A percentile compares a stretch with the other conserved stretches of the same genome.
Conservation (phyloP, 768 basidiomycete genomes). For the Phanerochaete sordida region DNA sequence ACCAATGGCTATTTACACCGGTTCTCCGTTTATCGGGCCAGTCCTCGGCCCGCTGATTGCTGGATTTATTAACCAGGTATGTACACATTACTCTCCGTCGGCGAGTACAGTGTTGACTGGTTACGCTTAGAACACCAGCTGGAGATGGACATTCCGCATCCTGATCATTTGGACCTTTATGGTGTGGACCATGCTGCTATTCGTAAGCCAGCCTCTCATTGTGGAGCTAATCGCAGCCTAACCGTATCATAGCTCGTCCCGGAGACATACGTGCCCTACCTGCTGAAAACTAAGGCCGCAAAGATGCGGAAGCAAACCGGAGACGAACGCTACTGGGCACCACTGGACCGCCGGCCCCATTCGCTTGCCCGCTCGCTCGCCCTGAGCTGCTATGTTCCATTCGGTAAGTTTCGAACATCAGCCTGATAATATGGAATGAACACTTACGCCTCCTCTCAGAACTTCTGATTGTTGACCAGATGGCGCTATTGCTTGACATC, state of each 20-base stretch:
- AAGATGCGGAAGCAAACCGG: slow-evolving; percentile 58
- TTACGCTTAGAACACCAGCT: slow-evolving; percentile 37
- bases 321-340: slow-evolving; percentile 51
- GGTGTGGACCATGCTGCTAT: slow-evolving; percentile 46
- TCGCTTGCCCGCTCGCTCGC: slow-evolving; percentile 45
- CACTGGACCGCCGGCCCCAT: slow-evolving; percentile 48
- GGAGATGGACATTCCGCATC: slow-evolving; percentile 79
- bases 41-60: slow-evolving; percentile 54
- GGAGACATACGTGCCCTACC: slow-evolving; percentile 65
- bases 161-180: slow-evolving; percentile 65
- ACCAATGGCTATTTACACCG: slow-evolving; percentile 55
- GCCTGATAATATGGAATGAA: not conserved
- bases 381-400: slow-evolving; percentile 60
- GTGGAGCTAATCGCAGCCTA: not conserved
- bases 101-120: not conserved
- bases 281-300: slow-evolving; percentile 57
- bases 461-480: slow-evolving; percentile 62
- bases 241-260: slow-evolving; percentile 63
- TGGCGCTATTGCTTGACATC: slow-evolving; percentile 51
- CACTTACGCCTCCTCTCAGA: slow-evolving; percentile 32
- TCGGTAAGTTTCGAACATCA: slow-evolving; percentile 30
- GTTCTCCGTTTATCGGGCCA: slow-evolving; percentile 55
- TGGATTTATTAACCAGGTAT: slow-evolving; percentile 59
- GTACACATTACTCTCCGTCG: not conserved
- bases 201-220: slow-evolving; percentile 34